Conservation (phyloP, 2,329 filamentous ascomycete genomes). For the Calycina marina region DNA sequence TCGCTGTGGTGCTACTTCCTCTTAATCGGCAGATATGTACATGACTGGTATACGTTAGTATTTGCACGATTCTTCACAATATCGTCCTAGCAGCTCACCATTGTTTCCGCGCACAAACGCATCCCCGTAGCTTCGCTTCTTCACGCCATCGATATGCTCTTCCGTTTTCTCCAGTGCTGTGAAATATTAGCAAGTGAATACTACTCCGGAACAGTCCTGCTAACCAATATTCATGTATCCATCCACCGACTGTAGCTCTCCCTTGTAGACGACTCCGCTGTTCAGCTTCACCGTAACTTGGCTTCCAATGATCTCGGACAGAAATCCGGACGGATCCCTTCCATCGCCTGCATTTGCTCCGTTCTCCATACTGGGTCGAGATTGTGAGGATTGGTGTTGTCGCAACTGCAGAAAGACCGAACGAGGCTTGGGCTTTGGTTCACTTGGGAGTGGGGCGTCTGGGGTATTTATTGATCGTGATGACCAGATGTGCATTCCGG, state of each 20-base stretch:
- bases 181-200: too few relatives aligned
- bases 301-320: slow-evolving; percentile 87
- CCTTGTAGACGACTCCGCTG: slow-evolving; percentile 97
- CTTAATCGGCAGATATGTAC: slow-evolving; percentile 23
- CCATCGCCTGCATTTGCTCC: slow-evolving; percentile 49
- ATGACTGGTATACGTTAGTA: slow-evolving; percentile 16
- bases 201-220: too few relatives aligned
- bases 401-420: background rate
- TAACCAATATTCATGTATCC: slow-evolving; percentile 90
- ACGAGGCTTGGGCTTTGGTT: background rate
- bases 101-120: slow-evolving; percentile 95
- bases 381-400: background rate
- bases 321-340: slow-evolving; percentile 84
- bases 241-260: slow-evolving; percentile 90
- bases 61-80: too few relatives aligned
- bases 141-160: slow-evolving; percentile 75
- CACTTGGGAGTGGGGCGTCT: too few relatives aligned
- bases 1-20: too few relatives aligned
- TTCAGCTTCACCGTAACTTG: slow-evolving; percentile 95
- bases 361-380: slow-evolving; percentile 60
- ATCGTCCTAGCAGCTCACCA: slow-evolving; percentile 49
- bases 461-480: too few relatives aligned
- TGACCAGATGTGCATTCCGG: too few relatives aligned
- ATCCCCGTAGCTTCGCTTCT: slow-evolving; percentile 77
- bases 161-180: slow-evolving; percentile 83